Conservation (phyloP, 225 moss, liverwort and hornwort species). For the Marchantia polymorpha region DNA sequence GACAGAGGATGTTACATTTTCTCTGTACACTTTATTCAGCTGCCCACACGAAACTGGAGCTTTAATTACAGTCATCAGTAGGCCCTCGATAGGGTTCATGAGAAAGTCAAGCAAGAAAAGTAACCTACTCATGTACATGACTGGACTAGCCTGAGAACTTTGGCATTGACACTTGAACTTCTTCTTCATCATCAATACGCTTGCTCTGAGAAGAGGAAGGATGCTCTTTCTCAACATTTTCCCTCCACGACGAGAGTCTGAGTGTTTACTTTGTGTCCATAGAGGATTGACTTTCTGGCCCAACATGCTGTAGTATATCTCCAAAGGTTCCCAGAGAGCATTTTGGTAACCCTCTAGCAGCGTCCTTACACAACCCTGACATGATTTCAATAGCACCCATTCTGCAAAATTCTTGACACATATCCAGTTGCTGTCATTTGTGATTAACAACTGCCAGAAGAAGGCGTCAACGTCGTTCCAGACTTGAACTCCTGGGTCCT, state of each 20-base stretch:
- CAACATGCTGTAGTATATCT: constrained; percentile 36
- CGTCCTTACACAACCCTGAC: constrained; percentile 52
- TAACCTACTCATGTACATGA: constrained; percentile 27
- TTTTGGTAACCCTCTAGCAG: constrained; percentile 40
- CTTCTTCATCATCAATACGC: constrained; percentile 47
- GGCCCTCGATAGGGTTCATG: constrained; percentile 69
- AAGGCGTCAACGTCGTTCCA: constrained; percentile 48
- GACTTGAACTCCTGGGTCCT: constrained; percentile 2
- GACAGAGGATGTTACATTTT: not conserved
- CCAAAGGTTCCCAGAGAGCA: constrained; percentile 45
- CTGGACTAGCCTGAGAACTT: constrained; percentile 18
- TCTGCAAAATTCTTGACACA: constrained; percentile 65
- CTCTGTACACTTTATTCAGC: not conserved
- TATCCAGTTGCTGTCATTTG: constrained; percentile 62
- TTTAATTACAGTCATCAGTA: constrained; percentile 55
- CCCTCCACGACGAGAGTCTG: constrained; percentile 18
- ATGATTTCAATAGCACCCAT: constrained; percentile 57
- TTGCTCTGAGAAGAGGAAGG: constrained; percentile 45
- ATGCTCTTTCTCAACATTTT: constrained; percentile 24
- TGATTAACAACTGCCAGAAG: constrained; percentile 61
- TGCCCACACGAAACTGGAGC: constrained; percentile 17
- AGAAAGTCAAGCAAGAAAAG: constrained; percentile 48
- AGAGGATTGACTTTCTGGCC: constrained; percentile 29
- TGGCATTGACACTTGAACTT: constrained; percentile 33
- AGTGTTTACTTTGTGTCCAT: not conserved